Conservation (phyloP, 2,329 filamentous ascomycete genomes). For the Didymosphaeria variabile region DNA sequence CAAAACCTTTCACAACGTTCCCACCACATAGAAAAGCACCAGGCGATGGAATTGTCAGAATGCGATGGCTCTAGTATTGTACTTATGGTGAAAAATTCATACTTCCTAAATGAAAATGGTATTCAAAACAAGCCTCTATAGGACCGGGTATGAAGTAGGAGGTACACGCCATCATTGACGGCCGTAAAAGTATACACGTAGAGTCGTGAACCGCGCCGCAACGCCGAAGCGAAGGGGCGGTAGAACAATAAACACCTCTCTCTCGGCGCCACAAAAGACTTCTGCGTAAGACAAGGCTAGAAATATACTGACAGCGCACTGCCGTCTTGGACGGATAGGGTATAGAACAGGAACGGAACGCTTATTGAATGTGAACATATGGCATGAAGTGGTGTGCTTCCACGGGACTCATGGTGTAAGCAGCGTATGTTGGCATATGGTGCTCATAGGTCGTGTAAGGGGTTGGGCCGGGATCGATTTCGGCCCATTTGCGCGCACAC, state of each 20-base stretch:
- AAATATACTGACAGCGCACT: constrained; percentile 5
- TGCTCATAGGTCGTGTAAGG: constrained; percentile 47
- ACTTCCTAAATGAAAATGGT: background rate
- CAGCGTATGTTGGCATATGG: constrained; percentile 41
- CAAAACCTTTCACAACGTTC: background rate
- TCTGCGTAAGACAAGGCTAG: constrained; percentile 3
- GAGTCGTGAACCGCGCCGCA: constrained; percentile 3
- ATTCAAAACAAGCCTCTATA: background rate
- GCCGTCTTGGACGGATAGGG: constrained; percentile 4
- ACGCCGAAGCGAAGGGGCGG: background rate
- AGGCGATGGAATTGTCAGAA: background rate
- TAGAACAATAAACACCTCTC: constrained; percentile 2
- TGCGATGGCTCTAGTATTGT: background rate
- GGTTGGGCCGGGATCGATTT: constrained; percentile 50
- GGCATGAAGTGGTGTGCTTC: constrained; percentile 43
- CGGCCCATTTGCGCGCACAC: constrained; percentile 62
- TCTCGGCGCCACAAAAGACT: background rate
- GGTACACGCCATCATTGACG: background rate
- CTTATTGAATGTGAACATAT: constrained; percentile 43
- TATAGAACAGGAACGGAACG: constrained; percentile 8
- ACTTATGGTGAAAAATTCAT: background rate
- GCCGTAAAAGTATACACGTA: background rate
- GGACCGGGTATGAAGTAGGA: constrained; percentile 10
- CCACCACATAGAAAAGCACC: background rate
- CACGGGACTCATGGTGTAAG: constrained; percentile 49